Base-by-base conservation (phyloP, 768 basidiomycete species). In the Xanthoconium stramineum region DNA sequence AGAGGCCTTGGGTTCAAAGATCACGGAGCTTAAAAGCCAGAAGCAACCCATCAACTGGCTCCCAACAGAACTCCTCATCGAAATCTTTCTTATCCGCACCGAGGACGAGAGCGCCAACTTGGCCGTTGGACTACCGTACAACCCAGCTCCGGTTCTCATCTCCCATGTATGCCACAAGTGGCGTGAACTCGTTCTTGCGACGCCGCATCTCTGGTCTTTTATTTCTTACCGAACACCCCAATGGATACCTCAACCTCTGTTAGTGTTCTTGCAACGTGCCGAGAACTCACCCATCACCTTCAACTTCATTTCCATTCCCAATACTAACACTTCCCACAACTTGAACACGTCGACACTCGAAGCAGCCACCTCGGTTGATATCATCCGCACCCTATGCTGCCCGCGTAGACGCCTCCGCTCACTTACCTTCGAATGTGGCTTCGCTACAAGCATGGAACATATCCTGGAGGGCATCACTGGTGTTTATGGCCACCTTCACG, bases 81-180 rank as follows among this genome's bases (percentile, higher is more conserved):
- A 76, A 8, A 72, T 82, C 50, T 83, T 83, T 56, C 55, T 72
- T 51, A 59, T 72, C 29, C 62, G 64, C 37, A 48, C 60, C 36
- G 61, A 64, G 56, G 67, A 71, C 38, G 61, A 68, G 50, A 60
- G 59, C 52, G 35, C 59, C 28, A 71, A 69, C 44, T 44, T 63
- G 24, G 28, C 52, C 24, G 53, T 62, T 47, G 67, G 65, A 48
- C 58, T 69, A 38, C 50, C 65, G 30, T 70, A 59, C 55, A 72
- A 72, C 57, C 60, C 67, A 37, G 67, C 75, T 14, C 71, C 78
- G 3, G 65, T 81, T 33, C 47, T 70, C 44, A 58, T 81, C 52
- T 80, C 80, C 0, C 81, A 81, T 52, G 78, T 81, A 30, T 83
- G 77, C 62, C 73, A 68, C 47, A 71, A 70, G 55, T 84, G 83